Evolutionary conservation across 768 basidiomycete species (phyloP).

Genomic region (Leccinum imitatum): DNA sequence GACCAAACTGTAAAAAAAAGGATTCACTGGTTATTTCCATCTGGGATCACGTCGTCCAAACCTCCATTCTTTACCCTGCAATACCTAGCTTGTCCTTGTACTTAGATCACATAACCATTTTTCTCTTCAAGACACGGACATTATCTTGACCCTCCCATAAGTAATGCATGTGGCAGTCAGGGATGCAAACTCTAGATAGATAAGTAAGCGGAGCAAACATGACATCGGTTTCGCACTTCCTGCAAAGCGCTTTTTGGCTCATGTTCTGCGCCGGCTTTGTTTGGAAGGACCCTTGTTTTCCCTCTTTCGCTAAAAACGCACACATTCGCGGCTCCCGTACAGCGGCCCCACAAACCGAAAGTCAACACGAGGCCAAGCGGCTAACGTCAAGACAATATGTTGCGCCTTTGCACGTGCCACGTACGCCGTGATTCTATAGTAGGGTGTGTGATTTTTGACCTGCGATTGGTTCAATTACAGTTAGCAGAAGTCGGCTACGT

Average conservation of each 20-base stretch:
- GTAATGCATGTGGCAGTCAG: background rate
- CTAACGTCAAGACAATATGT: background rate
- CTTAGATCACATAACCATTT: background rate
- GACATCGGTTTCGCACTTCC: background rate
- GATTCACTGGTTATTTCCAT: background rate
- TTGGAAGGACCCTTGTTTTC: background rate
- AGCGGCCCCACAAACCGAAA: background rate
- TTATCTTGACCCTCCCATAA: background rate
- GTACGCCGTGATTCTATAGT: background rate
- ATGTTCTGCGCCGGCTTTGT: background rate
- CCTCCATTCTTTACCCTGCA: background rate
- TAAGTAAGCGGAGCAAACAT: background rate
- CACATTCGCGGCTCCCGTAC: background rate
- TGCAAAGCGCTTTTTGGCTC: background rate
- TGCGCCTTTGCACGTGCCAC: background rate
- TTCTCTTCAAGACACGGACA: background rate
- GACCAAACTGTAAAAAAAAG: conserved; percentile 14
- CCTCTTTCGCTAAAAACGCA: background rate
- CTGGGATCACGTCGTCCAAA: background rate
- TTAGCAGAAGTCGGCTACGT: background rate
- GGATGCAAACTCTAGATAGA: background rate
- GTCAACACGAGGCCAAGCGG: background rate
- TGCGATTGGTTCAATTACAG: background rate
- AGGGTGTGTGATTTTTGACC: background rate
- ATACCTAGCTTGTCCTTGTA: background rate